These are phyloP conservation scores for Clathrospora elynae DNA, from an alignment of 2,329 filamentous ascomycete genomes.

Conservation along the genomic window DNA sequence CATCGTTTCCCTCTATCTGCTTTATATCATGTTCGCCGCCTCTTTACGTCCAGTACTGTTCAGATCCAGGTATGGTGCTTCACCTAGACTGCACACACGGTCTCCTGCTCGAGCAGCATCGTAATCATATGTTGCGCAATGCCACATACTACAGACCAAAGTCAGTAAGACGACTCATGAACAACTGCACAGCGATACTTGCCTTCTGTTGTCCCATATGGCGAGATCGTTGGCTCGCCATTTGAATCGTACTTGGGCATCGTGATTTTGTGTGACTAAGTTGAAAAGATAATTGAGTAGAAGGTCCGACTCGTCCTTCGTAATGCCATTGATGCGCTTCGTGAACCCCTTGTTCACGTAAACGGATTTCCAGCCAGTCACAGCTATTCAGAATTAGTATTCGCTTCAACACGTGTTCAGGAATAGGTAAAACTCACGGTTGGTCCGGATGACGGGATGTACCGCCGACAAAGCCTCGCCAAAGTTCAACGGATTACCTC, in stretches of 20 bases:
- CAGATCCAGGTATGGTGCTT: conserved; percentile 62
- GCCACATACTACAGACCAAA: conserved; percentile 61
- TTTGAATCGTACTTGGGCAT: conserved; percentile 58
- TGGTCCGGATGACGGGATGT: conserved; percentile 66
- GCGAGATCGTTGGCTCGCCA: conserved; percentile 51
- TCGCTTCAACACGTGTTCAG: too few relatives aligned
- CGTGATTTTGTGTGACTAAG: conserved; percentile 56
- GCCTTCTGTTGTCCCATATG: conserved; percentile 77
- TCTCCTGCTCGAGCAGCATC: conserved; percentile 58
- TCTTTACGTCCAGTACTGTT: conserved; percentile 56
- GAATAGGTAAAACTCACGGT: conserved; percentile 46
- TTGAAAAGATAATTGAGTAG: conserved; percentile 53
- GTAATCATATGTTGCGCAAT: conserved; percentile 68
- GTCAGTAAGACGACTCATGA: too few relatives aligned
- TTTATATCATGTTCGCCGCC: conserved; percentile 36
- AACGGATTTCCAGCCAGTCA: conserved; percentile 64
- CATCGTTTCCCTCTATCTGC: too few relatives aligned
- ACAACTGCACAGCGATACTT: too few relatives aligned
- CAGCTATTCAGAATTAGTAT: conserved; percentile 44
- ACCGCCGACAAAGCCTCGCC: conserved; percentile 57
- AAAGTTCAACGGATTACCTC: conserved; percentile 60
- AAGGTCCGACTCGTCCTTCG: conserved; percentile 52
- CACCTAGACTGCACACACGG: conserved; percentile 60
- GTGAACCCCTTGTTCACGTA: conserved; percentile 43
- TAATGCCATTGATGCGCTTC: conserved; percentile 54